phyloP scores from a whole-genome alignment of 495 filamentous ascomycete genomes.

The Hyaloscypha finlandica region DNA sequence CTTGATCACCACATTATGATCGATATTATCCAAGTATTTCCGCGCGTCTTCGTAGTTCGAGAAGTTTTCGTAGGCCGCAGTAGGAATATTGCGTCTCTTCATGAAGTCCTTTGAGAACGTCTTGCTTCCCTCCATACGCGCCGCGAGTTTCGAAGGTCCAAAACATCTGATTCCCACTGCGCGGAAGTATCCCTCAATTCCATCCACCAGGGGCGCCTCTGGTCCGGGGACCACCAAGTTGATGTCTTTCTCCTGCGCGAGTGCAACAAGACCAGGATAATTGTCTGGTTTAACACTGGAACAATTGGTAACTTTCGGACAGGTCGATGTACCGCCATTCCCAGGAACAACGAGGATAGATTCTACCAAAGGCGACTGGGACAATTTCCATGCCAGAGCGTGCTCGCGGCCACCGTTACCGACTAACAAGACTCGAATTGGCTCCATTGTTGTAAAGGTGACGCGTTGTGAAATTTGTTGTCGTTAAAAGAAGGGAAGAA shows the following conservation, averaged over 20 bases:
- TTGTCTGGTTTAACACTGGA: conserved; percentile 66
- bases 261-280: conserved; percentile 70
- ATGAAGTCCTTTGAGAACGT: conserved; percentile 99
- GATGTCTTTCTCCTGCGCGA: conserved; percentile 70
- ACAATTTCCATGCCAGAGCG: conserved; percentile 91
- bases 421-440: conserved; percentile 72
- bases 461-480: neutral
- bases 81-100: conserved; percentile 86
- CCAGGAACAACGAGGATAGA: conserved; percentile 71
- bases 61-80: conserved; percentile 88
- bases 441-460: conserved; percentile 14
- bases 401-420: conserved; percentile 95
- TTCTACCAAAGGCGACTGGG: conserved; percentile 70
- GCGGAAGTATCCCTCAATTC: conserved; percentile 82
- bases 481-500: neutral
- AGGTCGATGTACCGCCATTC: conserved; percentile 84
- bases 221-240: conserved; percentile 91
- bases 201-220: conserved; percentile 91
- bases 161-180: conserved; percentile 79
- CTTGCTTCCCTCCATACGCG: conserved; percentile 93
- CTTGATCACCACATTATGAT: conserved; percentile 77
- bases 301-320: conserved; percentile 73
- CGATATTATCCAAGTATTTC: conserved; percentile 71
- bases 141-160: conserved; percentile 83
- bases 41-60: conserved; percentile 74